Evolutionary conservation across 805 yeast genomes (phyloP), one percentile per base, ranked within the genome.

Genomic region (Wickerhamiella cacticola): DNA sequence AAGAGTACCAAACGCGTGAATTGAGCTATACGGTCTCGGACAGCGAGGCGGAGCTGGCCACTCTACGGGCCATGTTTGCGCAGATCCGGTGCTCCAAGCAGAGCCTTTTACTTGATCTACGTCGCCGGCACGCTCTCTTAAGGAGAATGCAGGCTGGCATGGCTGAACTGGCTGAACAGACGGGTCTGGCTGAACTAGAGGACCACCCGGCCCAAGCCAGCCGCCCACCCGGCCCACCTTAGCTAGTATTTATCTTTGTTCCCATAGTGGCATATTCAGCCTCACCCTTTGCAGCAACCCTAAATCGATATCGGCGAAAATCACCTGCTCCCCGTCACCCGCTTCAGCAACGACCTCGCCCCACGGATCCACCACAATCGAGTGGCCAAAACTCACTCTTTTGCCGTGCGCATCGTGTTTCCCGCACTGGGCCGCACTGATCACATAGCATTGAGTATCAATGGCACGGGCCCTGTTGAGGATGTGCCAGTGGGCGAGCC

Each of bases 401-500:
- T 94, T 94, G 16, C 67, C 67, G 44, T 56, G 63, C 0, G 76
- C 70, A 50, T 79, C 77, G 60, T 87, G 96, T 35, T 65, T 63
- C 1, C 96, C 96, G 48, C 78, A 76, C 59, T 86, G 95, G 0
- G 92, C 94, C 1, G 96, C 88, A 82, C 87, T 75, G 3, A 89
- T 68, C 5, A 88, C 95, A 61, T 74, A 92, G 51, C 82, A 70
- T 63, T 92, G 97, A 1, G 89, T 74, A 59, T 88, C 95, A 10
- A 89, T 73, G 3, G 97, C 97, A 42, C 96, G 68, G 0, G 95
- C 81, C 23, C 77, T 70, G 1, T 85, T 96, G 45, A 89, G 68
- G 1, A 75, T 62, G 46, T 78, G 78, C 95, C 96, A 89, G 59
- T 89, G 98, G 1, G 89, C 85, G 45, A 77, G 77, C 1, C 98